phyloP scores from a whole-genome alignment of 2,329 filamentous ascomycete species.

The Sporothrix schenckii region DNA sequence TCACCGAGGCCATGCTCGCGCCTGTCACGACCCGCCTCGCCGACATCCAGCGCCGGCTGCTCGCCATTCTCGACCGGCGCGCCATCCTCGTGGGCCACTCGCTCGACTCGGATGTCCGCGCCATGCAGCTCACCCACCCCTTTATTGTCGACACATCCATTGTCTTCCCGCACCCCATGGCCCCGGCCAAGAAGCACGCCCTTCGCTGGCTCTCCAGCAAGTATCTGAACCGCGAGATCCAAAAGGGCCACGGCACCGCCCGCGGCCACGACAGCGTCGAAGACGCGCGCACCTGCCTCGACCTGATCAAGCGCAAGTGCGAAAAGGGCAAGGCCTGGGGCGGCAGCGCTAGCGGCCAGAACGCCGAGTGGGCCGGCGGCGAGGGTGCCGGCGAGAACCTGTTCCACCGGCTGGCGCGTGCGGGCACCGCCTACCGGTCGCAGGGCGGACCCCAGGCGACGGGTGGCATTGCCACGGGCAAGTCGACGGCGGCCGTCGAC shows the following conservation, averaged over 20 bases:
- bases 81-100: conserved; percentile 81
- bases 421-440: conserved; percentile 63
- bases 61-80: conserved; percentile 70
- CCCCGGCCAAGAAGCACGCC: conserved; percentile 84
- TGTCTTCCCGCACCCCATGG: conserved; percentile 86
- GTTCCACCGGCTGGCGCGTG: conserved; percentile 75
- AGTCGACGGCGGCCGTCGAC: conserved; percentile 77
- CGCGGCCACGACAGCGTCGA: conserved; percentile 88
- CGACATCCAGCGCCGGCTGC: conserved; percentile 79
- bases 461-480: conserved; percentile 59
- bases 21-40: conserved; percentile 78
- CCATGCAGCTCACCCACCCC: conserved; percentile 83
- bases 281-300: conserved; percentile 86
- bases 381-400: conserved; percentile 83
- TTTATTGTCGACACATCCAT: conserved; percentile 92
- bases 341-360: conserved; percentile 45
- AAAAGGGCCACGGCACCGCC: conserved; percentile 69
- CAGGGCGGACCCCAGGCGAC: conserved; percentile 62
- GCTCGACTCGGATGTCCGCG: conserved; percentile 79
- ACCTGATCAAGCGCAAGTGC: conserved; percentile 93
- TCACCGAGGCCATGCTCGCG: conserved; percentile 81
- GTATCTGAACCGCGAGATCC: conserved; percentile 84
- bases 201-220: conserved; percentile 88
- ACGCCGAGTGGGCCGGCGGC: conserved; percentile 43
- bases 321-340: conserved; percentile 90